Base-by-base conservation (phyloP, 2,329 filamentous ascomycete genomes). In the Ophioceras dolichostomum region DNA sequence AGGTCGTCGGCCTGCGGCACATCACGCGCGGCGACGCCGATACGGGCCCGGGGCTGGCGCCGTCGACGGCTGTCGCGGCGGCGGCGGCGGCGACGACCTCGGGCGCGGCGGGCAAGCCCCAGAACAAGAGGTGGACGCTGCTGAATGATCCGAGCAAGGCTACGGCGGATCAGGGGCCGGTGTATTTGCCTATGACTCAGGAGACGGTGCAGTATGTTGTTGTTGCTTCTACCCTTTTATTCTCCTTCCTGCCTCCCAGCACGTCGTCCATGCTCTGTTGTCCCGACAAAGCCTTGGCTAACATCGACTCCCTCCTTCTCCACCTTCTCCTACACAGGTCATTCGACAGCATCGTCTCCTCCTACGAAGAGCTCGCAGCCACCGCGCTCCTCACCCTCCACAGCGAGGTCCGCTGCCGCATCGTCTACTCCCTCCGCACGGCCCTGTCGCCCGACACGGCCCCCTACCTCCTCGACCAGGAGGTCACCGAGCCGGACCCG, bases 341-440 rank as follows among this genome's bases (percentile, higher is more conserved):
- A 14, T 96, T 98, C 55, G 91, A 98, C 56, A 78, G 71, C 41
- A 91, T 94, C 14, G 70, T 95, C 9, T 70, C 78, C 17, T 88
- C 84, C 2, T 91, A 89, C 57, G 80, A 84, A 42, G 74, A 85
- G 44, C 77, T 98, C 27, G 83, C 83, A 19, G 70, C 73, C 14
- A 86, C 78, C 3, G 78, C 88, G 30, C 73, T 96, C 3, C 68
- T 93, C 19, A 94, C 86, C 0, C 65, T 98, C 4, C 88, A 96
- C 53, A 75, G 93, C 56, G 87, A 95, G 56, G 76, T 93, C 34
- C 80, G 91, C 33, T 86, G 83, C 52, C 85, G 86, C 36, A 79
- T 93, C 45, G 73, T 94, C 27, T 76, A 88, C 53, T 86, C 88
- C 44, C 70, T 98, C 29, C 59, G 66, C 56, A 71, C 63, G 43